These are phyloP conservation scores for Xylariaceae sp. DNA, from an alignment of 2,329 filamentous ascomycete genomes.

Conservation along the genomic window DNA sequence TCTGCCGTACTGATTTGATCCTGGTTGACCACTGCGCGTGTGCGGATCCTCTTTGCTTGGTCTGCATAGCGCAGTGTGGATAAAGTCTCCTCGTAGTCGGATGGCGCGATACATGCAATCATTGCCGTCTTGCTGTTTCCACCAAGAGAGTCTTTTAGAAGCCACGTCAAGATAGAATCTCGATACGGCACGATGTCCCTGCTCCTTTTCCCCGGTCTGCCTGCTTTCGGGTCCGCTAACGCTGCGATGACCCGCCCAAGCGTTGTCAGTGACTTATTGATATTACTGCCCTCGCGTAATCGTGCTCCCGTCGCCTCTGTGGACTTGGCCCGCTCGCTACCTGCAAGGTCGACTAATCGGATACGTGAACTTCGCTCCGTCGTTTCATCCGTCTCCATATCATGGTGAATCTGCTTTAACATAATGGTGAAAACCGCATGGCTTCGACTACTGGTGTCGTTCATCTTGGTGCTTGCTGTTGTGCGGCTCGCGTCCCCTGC, in stretches of 20 bases:
- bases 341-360: slow-evolving; percentile 91
- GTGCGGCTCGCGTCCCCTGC: slow-evolving; percentile 88
- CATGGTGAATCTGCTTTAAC: slow-evolving; percentile 97
- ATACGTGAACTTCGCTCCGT: slow-evolving; percentile 95
- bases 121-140: slow-evolving; percentile 99
- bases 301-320: slow-evolving; percentile 93
- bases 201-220: slow-evolving; percentile 58
- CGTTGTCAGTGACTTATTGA: slow-evolving; percentile 98
- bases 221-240: slow-evolving; percentile 72
- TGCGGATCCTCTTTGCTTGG: slow-evolving; percentile 96
- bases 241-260: slow-evolving; percentile 95
- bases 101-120: slow-evolving; percentile 96
- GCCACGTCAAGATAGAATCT: slow-evolving; percentile 83
- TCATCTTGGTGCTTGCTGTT: slow-evolving; percentile 96
- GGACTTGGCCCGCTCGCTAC: slow-evolving; percentile 91
- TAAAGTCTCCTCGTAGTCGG: slow-evolving; percentile 96
- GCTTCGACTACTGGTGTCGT: slow-evolving; percentile 94
- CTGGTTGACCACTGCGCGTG: slow-evolving; percentile 92
- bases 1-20: slow-evolving; percentile 91
- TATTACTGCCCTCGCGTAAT: slow-evolving; percentile 93
- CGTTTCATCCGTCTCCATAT: slow-evolving; percentile 95
- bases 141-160: slow-evolving; percentile 93
- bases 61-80: slow-evolving; percentile 96
- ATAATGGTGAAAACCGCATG: slow-evolving; percentile 98
- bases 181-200: slow-evolving; percentile 81